Conservation (phyloP, 257 asterid species). For the Primulina huaijiensis region DNA sequence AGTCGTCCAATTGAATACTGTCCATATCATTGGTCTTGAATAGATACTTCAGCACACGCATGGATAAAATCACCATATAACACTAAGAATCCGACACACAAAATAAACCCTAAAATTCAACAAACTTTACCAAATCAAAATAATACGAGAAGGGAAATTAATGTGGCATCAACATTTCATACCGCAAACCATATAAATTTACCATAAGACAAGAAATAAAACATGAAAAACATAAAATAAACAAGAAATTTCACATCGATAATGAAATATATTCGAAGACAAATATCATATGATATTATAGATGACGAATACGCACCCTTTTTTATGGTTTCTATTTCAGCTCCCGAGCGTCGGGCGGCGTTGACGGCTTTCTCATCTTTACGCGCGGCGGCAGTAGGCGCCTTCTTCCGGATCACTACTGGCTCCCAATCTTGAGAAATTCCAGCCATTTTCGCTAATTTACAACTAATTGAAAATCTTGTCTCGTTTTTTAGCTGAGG, state of each 20-base stretch:
- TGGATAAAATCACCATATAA: no score
- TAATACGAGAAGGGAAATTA: background rate
- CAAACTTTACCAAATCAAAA: background rate
- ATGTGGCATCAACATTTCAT: background rate
- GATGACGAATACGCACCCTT: slow-evolving; percentile 40
- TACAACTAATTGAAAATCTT: background rate
- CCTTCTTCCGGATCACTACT: slow-evolving; percentile 81
- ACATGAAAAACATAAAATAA: background rate
- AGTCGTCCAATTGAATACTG: background rate
- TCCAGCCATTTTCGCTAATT: slow-evolving; percentile 41
- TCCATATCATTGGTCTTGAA: background rate
- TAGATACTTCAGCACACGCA: background rate
- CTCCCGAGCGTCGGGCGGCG: slow-evolving; percentile 96
- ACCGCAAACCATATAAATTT: background rate
- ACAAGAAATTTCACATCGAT: background rate
- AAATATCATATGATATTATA: background rate
- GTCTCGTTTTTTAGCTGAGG: background rate
- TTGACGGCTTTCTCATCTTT: slow-evolving; percentile 95
- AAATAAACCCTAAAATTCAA: background rate
- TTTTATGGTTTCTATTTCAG: slow-evolving; percentile 81
- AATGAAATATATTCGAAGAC: background rate
- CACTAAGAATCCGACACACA: background rate
- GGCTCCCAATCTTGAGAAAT: slow-evolving; percentile 94
- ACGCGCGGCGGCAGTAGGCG: slow-evolving; percentile 89
- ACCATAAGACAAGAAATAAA: background rate